Base-by-base conservation (phyloP, 345 rosid genomes). In the Linum usitatissimum region DNA sequence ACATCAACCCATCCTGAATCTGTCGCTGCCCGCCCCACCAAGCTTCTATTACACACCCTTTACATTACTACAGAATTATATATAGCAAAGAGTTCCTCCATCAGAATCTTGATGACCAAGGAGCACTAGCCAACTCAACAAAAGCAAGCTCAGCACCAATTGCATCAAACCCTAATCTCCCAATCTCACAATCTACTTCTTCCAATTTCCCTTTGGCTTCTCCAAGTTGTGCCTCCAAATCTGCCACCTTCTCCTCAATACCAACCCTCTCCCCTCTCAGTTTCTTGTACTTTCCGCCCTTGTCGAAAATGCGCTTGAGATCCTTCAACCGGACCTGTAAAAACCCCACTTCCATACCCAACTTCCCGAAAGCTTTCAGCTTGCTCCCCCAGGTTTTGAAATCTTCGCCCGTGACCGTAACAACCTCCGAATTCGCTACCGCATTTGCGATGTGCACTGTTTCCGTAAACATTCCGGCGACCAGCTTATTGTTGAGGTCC, bases 301-400 rank as follows among this genome's bases (percentile, higher is more conserved):
- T 74, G 5, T 28, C 18, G 0, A 76, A 70, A 17, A 82, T 63
- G 55, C 20, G 61, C 76, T 68, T 64, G 19, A 82, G 68, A 57
- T 58, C 34, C n/a, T 56, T 57, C 55, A 82, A 62, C 18, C 84
- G 68, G 57, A 66, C 64, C 9, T 67, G 77, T 39, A 74, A 54
- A 63, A 78, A 82, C 36, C 76, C 79, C 3, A 78, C 79, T 2
- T 80, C 75, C 75, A 70, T 82, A 54, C 87, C 82, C 67, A 80
- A 65, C 66, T 75, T 68, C 76, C 70, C 79, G 61, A 82, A 80
- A 15, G 80, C 82, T 68, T 80, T 78, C 67, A 82, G 67, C 30
- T 79, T 82, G 61, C 62, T 74, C 58, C 70, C 73, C 87, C 84
- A 80, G 18, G 64, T 64, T 23, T 55, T 60, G 18, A 71, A 82